Conservation (phyloP, 129 eudicot species). For the Dittrichia graveolens region DNA sequence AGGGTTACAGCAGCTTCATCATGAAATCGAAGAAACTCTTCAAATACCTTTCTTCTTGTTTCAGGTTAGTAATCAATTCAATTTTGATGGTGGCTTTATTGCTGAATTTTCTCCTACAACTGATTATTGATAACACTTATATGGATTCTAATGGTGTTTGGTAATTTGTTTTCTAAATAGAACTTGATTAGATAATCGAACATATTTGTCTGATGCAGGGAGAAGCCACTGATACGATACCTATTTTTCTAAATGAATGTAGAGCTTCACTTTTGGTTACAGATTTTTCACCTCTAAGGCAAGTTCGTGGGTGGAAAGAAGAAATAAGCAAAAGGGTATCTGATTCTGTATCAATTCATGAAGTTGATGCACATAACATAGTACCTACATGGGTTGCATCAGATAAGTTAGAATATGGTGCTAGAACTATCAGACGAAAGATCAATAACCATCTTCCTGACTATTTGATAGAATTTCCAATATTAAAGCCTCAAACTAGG, state of each 20-base stretch:
- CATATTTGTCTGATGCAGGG: constrained; percentile 51
- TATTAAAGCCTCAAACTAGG: constrained; percentile 43
- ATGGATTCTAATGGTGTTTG: too few species aligned
- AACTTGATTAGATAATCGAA: neutral
- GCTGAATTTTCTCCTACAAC: neutral
- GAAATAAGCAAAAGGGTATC: constrained; percentile 57
- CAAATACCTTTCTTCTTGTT: constrained; percentile 79
- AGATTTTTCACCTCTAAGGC: constrained; percentile 87
- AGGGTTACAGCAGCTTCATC: constrained; percentile 61
- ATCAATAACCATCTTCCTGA: constrained; percentile 79
- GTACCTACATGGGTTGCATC: constrained; percentile 95
- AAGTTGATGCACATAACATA: constrained; percentile 97
- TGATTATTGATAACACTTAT: too few species aligned
- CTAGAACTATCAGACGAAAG: constrained; percentile 84
- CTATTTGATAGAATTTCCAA: constrained; percentile 78
- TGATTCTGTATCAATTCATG: constrained; percentile 75
- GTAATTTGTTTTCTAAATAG: neutral
- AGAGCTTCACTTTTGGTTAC: constrained; percentile 93
- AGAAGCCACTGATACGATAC: constrained; percentile 88
- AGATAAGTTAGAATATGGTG: constrained; percentile 81
- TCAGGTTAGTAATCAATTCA: constrained; percentile 24
- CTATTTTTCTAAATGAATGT: constrained; percentile 64
- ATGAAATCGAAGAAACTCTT: constrained; percentile 37
- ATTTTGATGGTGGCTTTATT: neutral
- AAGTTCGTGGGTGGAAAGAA: constrained; percentile 80